Evolutionary conservation across 179 eudicot species (phyloP).

Genomic region (Drosera spatulata): DNA sequence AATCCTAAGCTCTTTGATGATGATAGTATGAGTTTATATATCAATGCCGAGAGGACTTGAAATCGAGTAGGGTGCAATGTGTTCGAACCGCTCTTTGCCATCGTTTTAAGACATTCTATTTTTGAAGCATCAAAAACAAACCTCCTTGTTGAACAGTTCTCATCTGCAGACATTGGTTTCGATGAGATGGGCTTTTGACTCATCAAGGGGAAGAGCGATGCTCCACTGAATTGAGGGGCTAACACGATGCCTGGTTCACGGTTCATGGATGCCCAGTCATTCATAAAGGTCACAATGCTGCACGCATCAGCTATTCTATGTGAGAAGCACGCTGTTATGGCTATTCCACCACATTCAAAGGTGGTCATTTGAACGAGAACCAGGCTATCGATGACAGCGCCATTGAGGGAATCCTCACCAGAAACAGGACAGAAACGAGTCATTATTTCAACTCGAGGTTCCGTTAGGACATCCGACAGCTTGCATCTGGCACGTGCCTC

Average conservation of each 20-base stretch:
- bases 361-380: constrained; percentile 19
- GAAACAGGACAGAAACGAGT: neutral
- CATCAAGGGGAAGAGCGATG: neutral
- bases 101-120: neutral
- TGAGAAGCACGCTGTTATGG: constrained; percentile 21
- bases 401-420: neutral
- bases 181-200: constrained; percentile 2
- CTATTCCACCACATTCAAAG: constrained; percentile 29
- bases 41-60: neutral
- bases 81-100: neutral
- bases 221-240: constrained; percentile 7
- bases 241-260: neutral
- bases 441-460: neutral
- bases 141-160: neutral
- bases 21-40: neutral
- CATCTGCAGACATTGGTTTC: constrained; percentile 7
- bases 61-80: neutral
- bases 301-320: constrained; percentile 31
- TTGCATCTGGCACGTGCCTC: constrained; percentile 1
- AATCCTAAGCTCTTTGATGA: too few relatives aligned
- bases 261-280: constrained; percentile 16
- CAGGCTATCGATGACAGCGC: neutral
- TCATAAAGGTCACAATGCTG: constrained; percentile 24
- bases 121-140: neutral
- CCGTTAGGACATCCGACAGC: neutral